Evolutionary conservation across 164 flowering plant genomes (phyloP).

Genomic region (Umbellularia californica): DNA sequence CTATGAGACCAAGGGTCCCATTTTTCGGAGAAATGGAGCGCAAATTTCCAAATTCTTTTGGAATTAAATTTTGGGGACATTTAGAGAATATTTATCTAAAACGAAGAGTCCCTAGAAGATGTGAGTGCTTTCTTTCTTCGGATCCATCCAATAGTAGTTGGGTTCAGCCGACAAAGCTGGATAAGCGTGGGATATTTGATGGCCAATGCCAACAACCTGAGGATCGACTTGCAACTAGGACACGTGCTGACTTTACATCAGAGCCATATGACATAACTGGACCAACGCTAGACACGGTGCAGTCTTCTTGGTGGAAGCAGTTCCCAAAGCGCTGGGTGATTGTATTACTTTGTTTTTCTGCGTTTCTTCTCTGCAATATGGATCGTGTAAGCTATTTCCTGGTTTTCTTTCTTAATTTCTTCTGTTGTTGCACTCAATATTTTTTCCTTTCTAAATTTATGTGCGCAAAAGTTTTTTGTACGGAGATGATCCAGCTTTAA

Average conservation of each 20-base stretch:
- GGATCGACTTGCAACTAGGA: constrained; percentile 30
- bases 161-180: constrained; percentile 27
- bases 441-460: background rate
- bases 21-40: constrained; percentile 18
- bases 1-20: constrained; percentile 12
- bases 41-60: constrained; percentile 19
- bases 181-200: constrained; percentile 27
- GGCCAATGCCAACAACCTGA: constrained; percentile 23
- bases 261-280: constrained; percentile 64
- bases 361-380: constrained; percentile 97
- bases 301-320: constrained; percentile 57
- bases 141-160: constrained; percentile 22
- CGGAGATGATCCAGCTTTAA: background rate
- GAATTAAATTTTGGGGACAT: constrained; percentile 11
- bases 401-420: constrained; percentile 2
- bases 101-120: constrained; percentile 28
- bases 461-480: background rate
- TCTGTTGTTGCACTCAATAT: background rate
- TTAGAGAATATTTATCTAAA: constrained; percentile 11
- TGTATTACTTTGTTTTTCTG: constrained; percentile 83
- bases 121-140: constrained; percentile 30
- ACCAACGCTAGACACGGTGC: constrained; percentile 37
- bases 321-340: constrained; percentile 96
- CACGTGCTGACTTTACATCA: constrained; percentile 57
- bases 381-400: constrained; percentile 65